Conservation (phyloP, 2,329 filamentous ascomycete genomes). For the Drechslerella dactyloides region DNA sequence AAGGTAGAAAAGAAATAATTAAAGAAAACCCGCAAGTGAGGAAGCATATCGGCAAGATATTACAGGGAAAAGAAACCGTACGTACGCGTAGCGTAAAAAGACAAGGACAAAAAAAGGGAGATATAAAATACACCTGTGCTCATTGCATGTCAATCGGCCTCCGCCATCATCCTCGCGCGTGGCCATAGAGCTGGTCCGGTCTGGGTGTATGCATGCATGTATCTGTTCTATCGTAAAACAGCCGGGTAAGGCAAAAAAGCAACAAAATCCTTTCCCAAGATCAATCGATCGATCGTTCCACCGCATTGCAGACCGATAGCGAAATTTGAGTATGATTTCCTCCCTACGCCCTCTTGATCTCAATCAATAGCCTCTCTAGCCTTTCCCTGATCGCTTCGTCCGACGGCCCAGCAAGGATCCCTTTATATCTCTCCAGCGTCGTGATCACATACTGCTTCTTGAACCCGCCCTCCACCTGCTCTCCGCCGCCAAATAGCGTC, state of each 20-base stretch:
- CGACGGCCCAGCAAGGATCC: slow-evolving; percentile 15
- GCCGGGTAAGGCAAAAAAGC: neutral
- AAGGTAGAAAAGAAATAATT: no score
- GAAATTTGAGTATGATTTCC: neutral
- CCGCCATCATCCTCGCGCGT: slow-evolving; percentile 11
- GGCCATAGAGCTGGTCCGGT: neutral
- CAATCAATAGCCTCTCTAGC: slow-evolving; percentile 47
- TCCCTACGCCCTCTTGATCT: slow-evolving; percentile 43
- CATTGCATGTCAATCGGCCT: slow-evolving; percentile 5
- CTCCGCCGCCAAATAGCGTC: slow-evolving; percentile 32
- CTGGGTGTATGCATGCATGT: no score
- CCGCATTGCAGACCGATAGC: no score
- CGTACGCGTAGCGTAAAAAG: neutral
- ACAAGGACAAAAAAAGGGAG: neutral
- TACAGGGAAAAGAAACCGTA: neutral
- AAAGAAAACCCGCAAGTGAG: neutral
- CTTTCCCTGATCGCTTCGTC: slow-evolving; percentile 40
- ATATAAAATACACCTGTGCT: slow-evolving; percentile 6
- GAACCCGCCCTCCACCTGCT: slow-evolving; percentile 49
- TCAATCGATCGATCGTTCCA: slow-evolving; percentile 7
- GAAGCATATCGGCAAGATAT: neutral
- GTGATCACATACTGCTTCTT: slow-evolving; percentile 46
- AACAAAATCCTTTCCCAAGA: slow-evolving; percentile 2
- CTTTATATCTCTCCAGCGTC: slow-evolving; percentile 45
- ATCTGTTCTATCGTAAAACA: no score